Base-by-base conservation (phyloP, 345 rosid species). In the Salix purpurea region DNA sequence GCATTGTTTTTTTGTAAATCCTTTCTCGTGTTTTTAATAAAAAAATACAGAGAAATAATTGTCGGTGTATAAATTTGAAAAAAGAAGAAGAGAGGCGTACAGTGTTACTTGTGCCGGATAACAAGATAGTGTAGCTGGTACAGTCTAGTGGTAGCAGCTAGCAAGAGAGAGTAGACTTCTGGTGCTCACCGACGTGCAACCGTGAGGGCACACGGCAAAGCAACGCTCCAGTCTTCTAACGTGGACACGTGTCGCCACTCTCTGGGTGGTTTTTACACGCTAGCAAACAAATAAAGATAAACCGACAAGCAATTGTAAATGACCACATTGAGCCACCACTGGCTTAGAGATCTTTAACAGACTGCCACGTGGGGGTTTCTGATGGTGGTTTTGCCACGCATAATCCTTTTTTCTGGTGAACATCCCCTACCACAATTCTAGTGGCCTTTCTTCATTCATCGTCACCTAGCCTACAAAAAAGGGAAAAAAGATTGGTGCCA, bases 141-240 rank as follows among this genome's bases (percentile, higher is more conserved):
- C 23, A 70, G 79, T 72, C 34, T 58, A 61, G 72, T 14, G 15
- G 60, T 32, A 61, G n/a, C 62, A 62, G 6, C 6, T 32, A 61
- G n/a, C 62, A 62, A 8, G 12, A 46, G 48, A 40, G 60, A 60
- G 72, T 32, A 50, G 72, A 24, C 44, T 23, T 36, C 79, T 61
- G 83, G 52, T 42, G 37, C 77, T 77, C 65, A 75, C 69, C 21
- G 78, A 81, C 80, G 85, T 72, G 76, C 54, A 76, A 80, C 79
- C 61, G 81, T 65, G 84, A 24, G 15, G 82, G 30, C 83, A 79
- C 65, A 81, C 84, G 83, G 81, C 83, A 87, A 34, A 81, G 84
- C 80, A 79, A 83, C 79, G 75, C 71, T 73, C 62, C 36, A 61
- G 46, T 46, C 0, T 3, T 16, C 10, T 19, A 13, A 7, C 10